A percentile compares a stretch with the other conserved stretches of the same genome.
Conservation (phyloP, 2,329 filamentous ascomycete genomes). For the Alternaria ventricosa region DNA sequence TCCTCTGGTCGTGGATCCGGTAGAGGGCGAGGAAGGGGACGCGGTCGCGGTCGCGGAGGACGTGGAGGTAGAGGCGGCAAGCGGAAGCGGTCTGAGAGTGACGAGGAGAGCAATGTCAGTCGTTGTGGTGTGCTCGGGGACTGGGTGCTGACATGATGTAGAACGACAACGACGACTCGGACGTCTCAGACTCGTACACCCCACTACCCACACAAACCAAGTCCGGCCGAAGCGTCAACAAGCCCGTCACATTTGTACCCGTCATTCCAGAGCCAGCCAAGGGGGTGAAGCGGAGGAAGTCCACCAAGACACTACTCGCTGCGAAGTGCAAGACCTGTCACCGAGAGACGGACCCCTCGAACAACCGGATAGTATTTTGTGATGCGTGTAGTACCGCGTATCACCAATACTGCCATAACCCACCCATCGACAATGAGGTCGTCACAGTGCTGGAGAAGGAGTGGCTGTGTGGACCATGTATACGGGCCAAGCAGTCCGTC, state of each 20-base stretch:
- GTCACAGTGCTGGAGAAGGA: constrained; percentile 70
- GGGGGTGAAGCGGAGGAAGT: constrained; percentile 64
- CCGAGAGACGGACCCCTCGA: constrained; percentile 72
- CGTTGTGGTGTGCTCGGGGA: background rate
- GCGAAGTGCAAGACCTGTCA: constrained; percentile 75
- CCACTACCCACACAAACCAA: constrained; percentile 72
- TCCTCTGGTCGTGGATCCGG: constrained; percentile 43
- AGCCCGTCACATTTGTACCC: constrained; percentile 69
- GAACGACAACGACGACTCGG: constrained; percentile 45
- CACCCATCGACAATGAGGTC: constrained; percentile 72
- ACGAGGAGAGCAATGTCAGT: constrained; percentile 45
- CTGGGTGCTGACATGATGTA: constrained; percentile 26
- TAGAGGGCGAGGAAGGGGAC: constrained; percentile 46
- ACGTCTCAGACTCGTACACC: constrained; percentile 56
- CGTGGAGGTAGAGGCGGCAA: constrained; percentile 48
- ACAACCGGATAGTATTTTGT: constrained; percentile 85
- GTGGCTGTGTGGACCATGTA: constrained; percentile 75
- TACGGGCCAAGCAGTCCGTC: constrained; percentile 37
- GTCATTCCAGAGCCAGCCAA: constrained; percentile 57
- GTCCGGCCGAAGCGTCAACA: constrained; percentile 74
- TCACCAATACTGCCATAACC: constrained; percentile 83
- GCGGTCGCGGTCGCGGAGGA: constrained; percentile 37
- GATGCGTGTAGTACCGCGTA: constrained; percentile 80
- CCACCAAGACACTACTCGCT: constrained; percentile 58
- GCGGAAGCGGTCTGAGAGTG: constrained; percentile 48